Percentiles rank a stretch among this genome's conserved stretches.
phyloP scores from a whole-genome alignment of 2,329 filamentous ascomycete species.

The Sarocladium strictum region DNA sequence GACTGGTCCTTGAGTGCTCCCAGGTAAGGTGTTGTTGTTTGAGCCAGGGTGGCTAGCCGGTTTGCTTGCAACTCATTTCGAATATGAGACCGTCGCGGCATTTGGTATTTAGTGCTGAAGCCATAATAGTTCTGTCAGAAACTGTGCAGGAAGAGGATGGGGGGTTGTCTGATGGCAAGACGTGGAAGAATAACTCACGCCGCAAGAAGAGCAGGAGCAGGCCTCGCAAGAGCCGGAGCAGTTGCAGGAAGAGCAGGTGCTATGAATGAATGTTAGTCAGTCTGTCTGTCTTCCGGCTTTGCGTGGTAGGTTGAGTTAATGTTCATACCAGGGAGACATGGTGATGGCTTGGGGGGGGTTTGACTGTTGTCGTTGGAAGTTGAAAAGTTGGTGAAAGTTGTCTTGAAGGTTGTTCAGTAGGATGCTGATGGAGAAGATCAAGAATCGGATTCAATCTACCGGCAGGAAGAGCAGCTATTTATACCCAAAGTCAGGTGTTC shows the following conservation, averaged over 20 bases:
- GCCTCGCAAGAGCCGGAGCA: slow-evolving; percentile 11
- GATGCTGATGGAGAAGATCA: background rate
- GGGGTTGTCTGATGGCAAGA: background rate
- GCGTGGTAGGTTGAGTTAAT: too few relatives aligned
- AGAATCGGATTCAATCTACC: background rate
- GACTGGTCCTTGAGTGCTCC: too few relatives aligned
- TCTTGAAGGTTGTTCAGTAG: background rate
- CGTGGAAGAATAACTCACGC: slow-evolving; percentile 5
- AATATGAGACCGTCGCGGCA: too few relatives aligned
- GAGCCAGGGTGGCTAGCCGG: too few relatives aligned
- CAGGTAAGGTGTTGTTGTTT: too few relatives aligned
- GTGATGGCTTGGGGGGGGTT: too few relatives aligned
- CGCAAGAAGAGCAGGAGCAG: slow-evolving; percentile 10
- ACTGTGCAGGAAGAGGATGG: background rate
- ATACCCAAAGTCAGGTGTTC: background rate
- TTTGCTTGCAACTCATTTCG: too few relatives aligned
- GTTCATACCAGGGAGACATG: slow-evolving; percentile 7
- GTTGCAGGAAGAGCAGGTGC: slow-evolving; percentile 10
- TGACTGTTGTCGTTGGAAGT: too few relatives aligned
- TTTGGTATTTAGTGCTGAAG: background rate
- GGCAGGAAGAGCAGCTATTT: slow-evolving; percentile 1
- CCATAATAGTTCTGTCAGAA: too few relatives aligned
- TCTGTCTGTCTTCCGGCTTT: too few relatives aligned
- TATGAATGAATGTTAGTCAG: background rate
- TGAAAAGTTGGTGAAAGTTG: too few relatives aligned